These are phyloP conservation scores for Fusarium sp. DNA, from an alignment of 2,329 filamentous ascomycete species.

Conservation along the genomic window DNA sequence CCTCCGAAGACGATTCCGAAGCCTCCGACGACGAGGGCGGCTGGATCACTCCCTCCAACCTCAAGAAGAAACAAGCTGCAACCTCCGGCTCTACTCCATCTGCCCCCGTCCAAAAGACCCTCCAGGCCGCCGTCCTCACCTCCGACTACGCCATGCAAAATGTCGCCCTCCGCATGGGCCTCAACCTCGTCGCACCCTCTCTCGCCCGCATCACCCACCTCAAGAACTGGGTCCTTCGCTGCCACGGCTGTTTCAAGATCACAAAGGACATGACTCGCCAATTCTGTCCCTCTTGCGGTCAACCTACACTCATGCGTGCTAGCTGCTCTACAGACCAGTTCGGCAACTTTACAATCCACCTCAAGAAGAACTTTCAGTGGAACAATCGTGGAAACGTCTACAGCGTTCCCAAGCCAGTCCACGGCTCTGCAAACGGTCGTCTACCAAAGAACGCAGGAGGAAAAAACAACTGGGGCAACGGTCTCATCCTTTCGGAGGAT, in stretches of 20 bases:
- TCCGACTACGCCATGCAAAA: constrained; percentile 99
- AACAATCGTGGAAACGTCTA: constrained; percentile 93
- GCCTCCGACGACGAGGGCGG: constrained; percentile 71
- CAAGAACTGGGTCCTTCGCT: constrained; percentile 90
- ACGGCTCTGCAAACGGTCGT: constrained; percentile 84
- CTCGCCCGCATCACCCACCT: constrained; percentile 85
- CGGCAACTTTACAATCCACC: constrained; percentile 85
- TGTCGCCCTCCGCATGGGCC: constrained; percentile 92
- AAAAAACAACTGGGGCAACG: constrained; percentile 86
- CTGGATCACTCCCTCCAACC: constrained; percentile 95
- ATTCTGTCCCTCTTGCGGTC: constrained; percentile 93
- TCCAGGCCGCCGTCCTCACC: constrained; percentile 92
- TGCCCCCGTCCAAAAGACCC: constrained; percentile 68
- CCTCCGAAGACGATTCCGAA: constrained; percentile 55
- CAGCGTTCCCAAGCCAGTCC: constrained; percentile 90
- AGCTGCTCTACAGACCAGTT: constrained; percentile 85
- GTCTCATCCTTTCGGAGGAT: constrained; percentile 89
- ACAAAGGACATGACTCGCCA: constrained; percentile 88
- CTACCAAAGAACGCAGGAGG: constrained; percentile 77
- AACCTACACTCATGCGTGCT: constrained; percentile 85
- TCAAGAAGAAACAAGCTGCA: constrained; percentile 84
- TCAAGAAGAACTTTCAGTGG: constrained; percentile 96
- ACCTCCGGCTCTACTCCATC: constrained; percentile 64
- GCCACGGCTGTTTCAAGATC: constrained; percentile 91
- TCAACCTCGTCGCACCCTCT: constrained; percentile 85